Base-by-base conservation (phyloP, 805 yeast genomes). In the Lipomyces lipofer region DNA sequence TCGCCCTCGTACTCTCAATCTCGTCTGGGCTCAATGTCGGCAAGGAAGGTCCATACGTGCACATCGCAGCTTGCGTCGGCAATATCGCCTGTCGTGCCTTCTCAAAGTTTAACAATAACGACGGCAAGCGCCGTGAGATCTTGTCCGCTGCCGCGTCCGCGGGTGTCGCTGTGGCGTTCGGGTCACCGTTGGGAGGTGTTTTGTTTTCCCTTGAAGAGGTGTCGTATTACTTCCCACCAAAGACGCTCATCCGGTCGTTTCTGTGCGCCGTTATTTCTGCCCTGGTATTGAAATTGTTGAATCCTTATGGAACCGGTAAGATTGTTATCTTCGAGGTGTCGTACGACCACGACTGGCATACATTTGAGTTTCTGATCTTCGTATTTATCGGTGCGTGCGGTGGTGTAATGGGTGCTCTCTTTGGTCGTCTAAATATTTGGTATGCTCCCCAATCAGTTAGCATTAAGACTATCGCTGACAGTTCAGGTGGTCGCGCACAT, bases 41-140 rank as follows among this genome's bases (percentile, higher is more conserved):
- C 1, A 81, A 81, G 65, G 85, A 81, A 54, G 85, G 85, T 2
- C 85, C 85, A 0, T 81, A 75, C 62, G 85, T 81, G 21, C 85
- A 81, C 65, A 71, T 81, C 44, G 82, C 84, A 0, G 72, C 84
- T 1, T 78, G 81, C 58, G 81, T 79, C 21, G 85, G 85, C 3
- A 81, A 81, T 60, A 74, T 81, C 17, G 63, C 74, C n/a, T 69
- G 78, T 39, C 67, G 85, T 35, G 59, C 72, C 33, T 79, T 79
- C 60, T 70, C 74, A 0, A 74, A 72, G 60, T 78, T 77, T 47
- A 65, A 74, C 51, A 64, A 70, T 5, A 80, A 80, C 60, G 84
- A 80, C 39, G 66, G 78, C 24, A 72, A 78, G 50, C 72, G 78
- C 49, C 73, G 83, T 49, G 83, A 78, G 58, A 74, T 81, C 3